Conservation (phyloP, 495 filamentous ascomycete species). For the Penicillium cosmopolitanum region DNA sequence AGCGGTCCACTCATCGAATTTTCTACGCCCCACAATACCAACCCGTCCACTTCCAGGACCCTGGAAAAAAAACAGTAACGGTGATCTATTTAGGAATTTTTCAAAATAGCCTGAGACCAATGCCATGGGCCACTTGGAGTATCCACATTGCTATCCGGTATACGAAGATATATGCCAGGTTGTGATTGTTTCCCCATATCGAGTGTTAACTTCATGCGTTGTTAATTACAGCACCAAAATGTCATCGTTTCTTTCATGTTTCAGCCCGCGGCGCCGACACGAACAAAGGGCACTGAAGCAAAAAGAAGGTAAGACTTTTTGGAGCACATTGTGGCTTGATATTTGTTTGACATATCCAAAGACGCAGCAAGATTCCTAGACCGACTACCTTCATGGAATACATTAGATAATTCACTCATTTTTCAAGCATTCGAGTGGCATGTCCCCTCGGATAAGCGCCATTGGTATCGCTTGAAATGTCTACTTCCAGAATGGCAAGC, state of each 20-base stretch:
- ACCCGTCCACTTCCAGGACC: background rate
- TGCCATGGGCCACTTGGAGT: background rate
- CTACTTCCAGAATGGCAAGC: slow-evolving; percentile 58
- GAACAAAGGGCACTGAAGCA: slow-evolving; percentile 8
- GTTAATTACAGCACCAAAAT: background rate
- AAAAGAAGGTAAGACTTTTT: slow-evolving; percentile 15
- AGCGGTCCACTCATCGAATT: background rate
- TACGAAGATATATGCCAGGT: background rate
- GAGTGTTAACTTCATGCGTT: background rate
- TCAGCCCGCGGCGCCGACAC: slow-evolving; percentile 6
- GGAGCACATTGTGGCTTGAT: background rate
- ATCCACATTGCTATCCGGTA: background rate
- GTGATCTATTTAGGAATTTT: background rate
- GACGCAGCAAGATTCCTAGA: slow-evolving; percentile 28
- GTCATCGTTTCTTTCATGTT: background rate
- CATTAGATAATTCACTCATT: slow-evolving; percentile 61
- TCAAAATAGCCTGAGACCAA: background rate
- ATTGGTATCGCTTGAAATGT: slow-evolving; percentile 63
- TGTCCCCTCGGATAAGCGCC: slow-evolving; percentile 62
- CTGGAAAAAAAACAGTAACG: background rate
- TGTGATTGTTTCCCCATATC: background rate
- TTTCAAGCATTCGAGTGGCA: slow-evolving; percentile 81
- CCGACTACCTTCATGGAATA: slow-evolving; percentile 38
- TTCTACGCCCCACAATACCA: background rate
- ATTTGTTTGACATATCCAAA: background rate